phyloP scores from a whole-genome alignment of 2,329 filamentous ascomycete genomes.

The Fonsecaea erecta region DNA sequence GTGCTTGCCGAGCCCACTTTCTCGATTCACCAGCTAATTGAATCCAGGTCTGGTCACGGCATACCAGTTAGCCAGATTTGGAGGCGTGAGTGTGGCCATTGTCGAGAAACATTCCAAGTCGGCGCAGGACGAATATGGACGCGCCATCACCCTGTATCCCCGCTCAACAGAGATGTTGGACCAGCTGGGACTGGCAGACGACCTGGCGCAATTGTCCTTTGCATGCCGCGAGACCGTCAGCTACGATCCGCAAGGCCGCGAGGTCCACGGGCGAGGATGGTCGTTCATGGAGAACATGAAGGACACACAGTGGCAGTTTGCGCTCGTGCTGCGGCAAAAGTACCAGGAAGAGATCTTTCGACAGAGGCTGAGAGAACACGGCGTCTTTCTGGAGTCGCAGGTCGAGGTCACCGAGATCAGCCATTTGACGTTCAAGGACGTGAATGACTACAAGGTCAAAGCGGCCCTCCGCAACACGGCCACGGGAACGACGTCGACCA shows the following conservation, averaged over 20 bases:
- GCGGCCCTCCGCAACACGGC: neutral
- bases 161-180: neutral
- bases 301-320: neutral
- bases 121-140: neutral
- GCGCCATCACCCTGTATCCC: neutral
- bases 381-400: neutral
- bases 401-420: no score
- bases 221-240: neutral
- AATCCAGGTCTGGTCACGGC: neutral
- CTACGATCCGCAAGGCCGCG: neutral
- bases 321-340: neutral
- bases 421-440: no score
- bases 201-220: neutral
- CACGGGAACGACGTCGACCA: neutral
- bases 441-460: neutral
- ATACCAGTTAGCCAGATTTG: neutral
- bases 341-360: neutral
- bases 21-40: no score
- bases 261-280: neutral
- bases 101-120: neutral
- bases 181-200: neutral
- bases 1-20: no score
- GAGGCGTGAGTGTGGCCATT: neutral
- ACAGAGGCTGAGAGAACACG: neutral
- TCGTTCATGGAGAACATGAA: neutral